phyloP scores from a whole-genome alignment of 2,329 filamentous ascomycete genomes.

The Stachybotrys chartarum region DNA sequence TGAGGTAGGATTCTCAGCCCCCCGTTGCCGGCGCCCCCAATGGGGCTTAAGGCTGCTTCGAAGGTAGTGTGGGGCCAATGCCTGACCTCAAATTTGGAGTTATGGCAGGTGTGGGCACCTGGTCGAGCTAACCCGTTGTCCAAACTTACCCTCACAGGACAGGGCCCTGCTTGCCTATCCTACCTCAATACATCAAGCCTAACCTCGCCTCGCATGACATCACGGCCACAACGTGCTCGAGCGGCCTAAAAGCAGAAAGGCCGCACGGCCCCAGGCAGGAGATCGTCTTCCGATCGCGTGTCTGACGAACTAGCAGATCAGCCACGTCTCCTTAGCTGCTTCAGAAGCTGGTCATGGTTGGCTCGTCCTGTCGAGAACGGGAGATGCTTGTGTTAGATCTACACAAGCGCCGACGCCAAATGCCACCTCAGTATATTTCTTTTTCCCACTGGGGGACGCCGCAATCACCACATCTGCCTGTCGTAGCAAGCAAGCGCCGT shows the following conservation, averaged over 20 bases:
- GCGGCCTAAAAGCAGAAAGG: not conserved
- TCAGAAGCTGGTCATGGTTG: not conserved
- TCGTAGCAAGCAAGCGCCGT: not conserved
- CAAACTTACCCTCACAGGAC: not conserved
- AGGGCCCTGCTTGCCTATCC: too few species aligned
- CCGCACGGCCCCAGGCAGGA: not conserved
- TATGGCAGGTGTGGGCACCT: too few species aligned
- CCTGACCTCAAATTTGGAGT: too few species aligned
- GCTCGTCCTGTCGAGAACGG: not conserved
- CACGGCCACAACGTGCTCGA: not conserved
- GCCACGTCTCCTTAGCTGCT: too few species aligned
- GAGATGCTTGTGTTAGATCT: not conserved
- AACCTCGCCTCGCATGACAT: not conserved
- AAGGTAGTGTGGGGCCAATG: too few species aligned
- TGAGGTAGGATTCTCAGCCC: not conserved
- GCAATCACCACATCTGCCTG: not conserved
- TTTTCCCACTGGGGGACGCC: not conserved
- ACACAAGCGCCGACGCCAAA: not conserved
- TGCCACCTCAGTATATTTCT: not conserved
- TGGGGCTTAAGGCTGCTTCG: not conserved
- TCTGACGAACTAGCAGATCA: not conserved
- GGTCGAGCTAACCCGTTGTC: too few species aligned
- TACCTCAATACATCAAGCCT: not conserved
- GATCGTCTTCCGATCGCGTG: not conserved
- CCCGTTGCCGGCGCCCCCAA: not conserved